Conservation (phyloP, 306 rosid genomes). For the Biancaea sappan region DNA sequence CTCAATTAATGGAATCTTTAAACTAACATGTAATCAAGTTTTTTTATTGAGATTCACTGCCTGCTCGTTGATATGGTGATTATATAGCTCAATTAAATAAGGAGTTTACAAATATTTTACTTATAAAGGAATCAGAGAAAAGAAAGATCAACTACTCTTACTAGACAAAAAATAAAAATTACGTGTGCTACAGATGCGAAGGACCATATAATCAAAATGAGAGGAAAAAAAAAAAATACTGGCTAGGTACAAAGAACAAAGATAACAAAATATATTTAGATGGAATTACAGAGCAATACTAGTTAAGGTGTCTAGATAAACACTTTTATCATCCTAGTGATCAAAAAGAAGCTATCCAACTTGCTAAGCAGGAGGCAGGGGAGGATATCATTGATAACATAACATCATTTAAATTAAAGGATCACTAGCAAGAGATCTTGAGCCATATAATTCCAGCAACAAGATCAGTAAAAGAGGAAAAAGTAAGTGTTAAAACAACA, state of each 20-base stretch:
- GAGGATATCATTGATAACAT: not conserved
- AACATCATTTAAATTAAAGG: not conserved
- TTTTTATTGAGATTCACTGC: not conserved
- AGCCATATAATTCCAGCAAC: not conserved
- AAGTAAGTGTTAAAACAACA: not conserved
- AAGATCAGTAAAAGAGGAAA: not conserved
- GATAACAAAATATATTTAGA: not conserved
- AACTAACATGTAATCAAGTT: not conserved
- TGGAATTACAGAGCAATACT: not conserved
- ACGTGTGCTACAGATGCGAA: not conserved
- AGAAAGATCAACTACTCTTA: not conserved
- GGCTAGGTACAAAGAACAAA: not conserved
- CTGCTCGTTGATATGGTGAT: not conserved
- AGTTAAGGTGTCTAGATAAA: not conserved
- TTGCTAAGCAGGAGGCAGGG: not conserved
- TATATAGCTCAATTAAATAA: not conserved
- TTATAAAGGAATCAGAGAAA: not conserved
- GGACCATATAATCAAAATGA: not conserved
- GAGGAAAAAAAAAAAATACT: not conserved
- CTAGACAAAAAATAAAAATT: not conserved
- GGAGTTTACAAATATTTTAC: not conserved
- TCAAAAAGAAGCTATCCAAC: not conserved
- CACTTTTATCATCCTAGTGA: not conserved
- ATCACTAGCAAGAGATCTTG: not conserved
- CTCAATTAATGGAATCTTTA: not conserved